Evolutionary conservation across 2,329 filamentous ascomycete species (phyloP), one percentile per base, ranked within the genome.

Genomic region (Mycosphaerelloides madeirae): DNA sequence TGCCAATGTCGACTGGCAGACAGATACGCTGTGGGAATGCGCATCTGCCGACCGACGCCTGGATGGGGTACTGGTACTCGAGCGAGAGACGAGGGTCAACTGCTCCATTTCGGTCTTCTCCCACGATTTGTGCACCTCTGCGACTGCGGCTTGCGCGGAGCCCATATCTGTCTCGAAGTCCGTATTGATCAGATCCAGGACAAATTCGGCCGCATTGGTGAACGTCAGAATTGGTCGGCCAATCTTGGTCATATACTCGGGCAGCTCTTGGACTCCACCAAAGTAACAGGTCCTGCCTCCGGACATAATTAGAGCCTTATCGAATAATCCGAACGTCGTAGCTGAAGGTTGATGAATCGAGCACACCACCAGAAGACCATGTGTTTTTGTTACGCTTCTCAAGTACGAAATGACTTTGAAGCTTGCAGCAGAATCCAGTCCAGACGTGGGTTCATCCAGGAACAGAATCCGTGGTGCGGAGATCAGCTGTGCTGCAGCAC

Each of bases 311-410:
- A 87, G 69, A 0, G 93, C 70, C 61, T 85, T 87, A 62, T 94
- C 87, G 55, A 94, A 94, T 9, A 89, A 77, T 50, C 83, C 76
- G 56, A 88, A 94, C 0, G 85, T 90, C 0, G 81, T 77, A 0
- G 85, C 86, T 0, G 86, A 91, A 0, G 88, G 88, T 60, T 94
- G 88, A 62, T 94, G 88, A 49, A 94, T 93, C 31, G 84, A 87
- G 3, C 84, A 84, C 47, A 94, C 81, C 22, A 93, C 80, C 46
- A 93, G 79, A 47, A 93, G 80, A 46, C 83, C 84, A 60, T 87
- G 79, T 48, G 75, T 74, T 59, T 74, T 77, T 0, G 81, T 85
- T 22, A 89, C 74, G 8, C 73, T 70, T 58, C 77, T 80, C 38
- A 91, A 76, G 62, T 85, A 89, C 2, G 74, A 82, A 43, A 91